These are phyloP conservation scores for Neohortaea acidophila DNA, from an alignment of 495 filamentous ascomycete genomes.

Conservation along the genomic window DNA sequence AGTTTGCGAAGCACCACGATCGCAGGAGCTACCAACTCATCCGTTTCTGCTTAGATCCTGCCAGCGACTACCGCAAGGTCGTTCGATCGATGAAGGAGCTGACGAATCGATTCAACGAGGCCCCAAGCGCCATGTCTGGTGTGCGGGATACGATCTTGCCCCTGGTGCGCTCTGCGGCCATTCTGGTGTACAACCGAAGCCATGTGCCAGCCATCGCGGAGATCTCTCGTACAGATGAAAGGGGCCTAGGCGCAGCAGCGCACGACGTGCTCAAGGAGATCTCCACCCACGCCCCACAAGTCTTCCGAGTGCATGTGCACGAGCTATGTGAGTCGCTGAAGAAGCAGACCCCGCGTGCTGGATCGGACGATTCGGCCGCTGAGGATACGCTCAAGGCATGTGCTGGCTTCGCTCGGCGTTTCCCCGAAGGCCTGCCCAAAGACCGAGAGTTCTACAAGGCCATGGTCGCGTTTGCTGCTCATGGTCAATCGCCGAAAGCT, in stretches of 20 bases:
- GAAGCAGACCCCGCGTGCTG: conserved; percentile 65
- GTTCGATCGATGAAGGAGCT: conserved; percentile 82
- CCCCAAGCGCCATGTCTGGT: conserved; percentile 33
- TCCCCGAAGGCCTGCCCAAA: conserved; percentile 68
- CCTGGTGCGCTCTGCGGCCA: conserved; percentile 68
- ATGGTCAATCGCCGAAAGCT: conserved; percentile 64
- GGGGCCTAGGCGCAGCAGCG: conserved; percentile 58
- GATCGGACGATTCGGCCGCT: conserved; percentile 44
- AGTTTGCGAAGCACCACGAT: conserved; percentile 84
- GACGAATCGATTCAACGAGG: conserved; percentile 58
- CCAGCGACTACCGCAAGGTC: conserved; percentile 82
- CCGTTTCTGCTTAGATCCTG: conserved; percentile 65
- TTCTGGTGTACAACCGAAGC: conserved; percentile 82
- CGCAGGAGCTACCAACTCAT: conserved; percentile 82
- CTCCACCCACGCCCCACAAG: conserved; percentile 68
- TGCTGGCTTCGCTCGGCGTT: conserved; percentile 70
- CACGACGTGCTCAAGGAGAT: conserved; percentile 90
- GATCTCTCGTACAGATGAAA: conserved; percentile 64
- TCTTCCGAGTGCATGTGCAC: conserved; percentile 81
- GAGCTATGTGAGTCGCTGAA: conserved; percentile 79
- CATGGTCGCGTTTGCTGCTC: conserved; percentile 61
- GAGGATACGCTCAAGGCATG: conserved; percentile 87
- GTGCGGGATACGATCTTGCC: conserved; percentile 66
- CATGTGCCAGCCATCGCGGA: conserved; percentile 84
- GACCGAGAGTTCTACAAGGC: conserved; percentile 75